phyloP scores from a whole-genome alignment of 2,329 filamentous ascomycete species.

The Ampelomyces quisqualis region DNA sequence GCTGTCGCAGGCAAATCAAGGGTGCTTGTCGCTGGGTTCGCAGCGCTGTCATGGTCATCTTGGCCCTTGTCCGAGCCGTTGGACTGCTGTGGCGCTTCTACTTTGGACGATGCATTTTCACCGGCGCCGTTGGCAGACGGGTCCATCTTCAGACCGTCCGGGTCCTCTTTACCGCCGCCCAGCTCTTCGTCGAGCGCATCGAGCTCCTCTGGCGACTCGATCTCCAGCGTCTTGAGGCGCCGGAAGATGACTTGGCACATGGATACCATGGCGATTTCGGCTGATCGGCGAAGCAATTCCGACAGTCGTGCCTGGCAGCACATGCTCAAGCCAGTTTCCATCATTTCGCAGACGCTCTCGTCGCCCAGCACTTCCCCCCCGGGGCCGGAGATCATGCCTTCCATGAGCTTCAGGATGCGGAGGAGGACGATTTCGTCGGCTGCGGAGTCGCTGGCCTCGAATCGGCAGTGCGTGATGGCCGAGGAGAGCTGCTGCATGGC shows the following conservation, averaged over 20 bases:
- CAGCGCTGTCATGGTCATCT: conserved; percentile 42
- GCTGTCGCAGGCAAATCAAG: conserved; percentile 47
- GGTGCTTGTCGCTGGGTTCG: conserved; percentile 46
- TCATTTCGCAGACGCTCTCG: conserved; percentile 98
- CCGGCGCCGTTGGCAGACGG: conserved; percentile 68
- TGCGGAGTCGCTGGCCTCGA: conserved; percentile 91
- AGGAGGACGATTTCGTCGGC: conserved; percentile 94
- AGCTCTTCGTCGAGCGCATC: conserved; percentile 66
- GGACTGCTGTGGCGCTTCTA: conserved; percentile 39
- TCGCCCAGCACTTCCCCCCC: conserved; percentile 93
- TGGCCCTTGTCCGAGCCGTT: conserved; percentile 35
- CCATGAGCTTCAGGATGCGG: conserved; percentile 95
- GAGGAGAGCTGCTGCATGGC: conserved; percentile 94
- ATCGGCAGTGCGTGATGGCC: conserved; percentile 95
- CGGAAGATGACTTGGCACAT: conserved; percentile 99
- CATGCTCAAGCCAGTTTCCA: conserved; percentile 96
- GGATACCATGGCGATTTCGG: conserved; percentile 94
- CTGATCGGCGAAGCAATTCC: conserved; percentile 83
- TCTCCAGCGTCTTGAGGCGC: conserved; percentile 81
- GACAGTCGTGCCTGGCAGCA: conserved; percentile 93
- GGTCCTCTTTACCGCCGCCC: conserved; percentile 61
- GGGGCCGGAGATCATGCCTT: conserved; percentile 93
- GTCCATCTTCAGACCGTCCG: conserved; percentile 81
- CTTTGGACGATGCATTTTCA: conserved; percentile 42
- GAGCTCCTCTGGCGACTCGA: conserved; percentile 68